phyloP scores from a whole-genome alignment of 805 yeast genomes.

The Priceomyces haplophilus region DNA sequence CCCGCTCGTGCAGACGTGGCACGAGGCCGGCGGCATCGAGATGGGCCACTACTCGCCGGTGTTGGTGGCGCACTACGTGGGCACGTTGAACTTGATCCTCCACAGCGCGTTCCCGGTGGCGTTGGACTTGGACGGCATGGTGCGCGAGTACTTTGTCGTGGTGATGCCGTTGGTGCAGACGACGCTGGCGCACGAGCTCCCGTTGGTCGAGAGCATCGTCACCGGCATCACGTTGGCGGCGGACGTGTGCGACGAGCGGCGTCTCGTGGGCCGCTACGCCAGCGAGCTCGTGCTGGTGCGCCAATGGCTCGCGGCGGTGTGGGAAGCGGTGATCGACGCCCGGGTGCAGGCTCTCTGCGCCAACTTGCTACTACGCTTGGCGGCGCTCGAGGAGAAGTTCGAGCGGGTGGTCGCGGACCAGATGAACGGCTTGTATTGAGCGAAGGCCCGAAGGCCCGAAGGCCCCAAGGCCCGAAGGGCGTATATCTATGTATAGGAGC shows the following conservation, averaged over 20 bases:
- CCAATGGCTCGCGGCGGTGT: constrained; percentile 24
- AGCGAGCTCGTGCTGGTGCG: constrained; percentile 21
- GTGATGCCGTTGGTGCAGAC: constrained; percentile 19
- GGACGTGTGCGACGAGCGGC: constrained; percentile 31
- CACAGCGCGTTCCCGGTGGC: constrained; percentile 58
- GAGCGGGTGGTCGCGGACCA: constrained; percentile 32
- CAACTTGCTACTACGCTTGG: constrained; percentile 33
- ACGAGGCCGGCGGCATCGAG: constrained; percentile 43
- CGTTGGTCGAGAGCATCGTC: constrained; percentile 34
- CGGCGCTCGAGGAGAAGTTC: constrained; percentile 19
- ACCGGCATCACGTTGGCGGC: constrained; percentile 36
- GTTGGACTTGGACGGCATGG: constrained; percentile 52
- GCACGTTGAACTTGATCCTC: constrained; percentile 55
- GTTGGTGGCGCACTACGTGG: constrained; percentile 55
- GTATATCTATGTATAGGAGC: no score
- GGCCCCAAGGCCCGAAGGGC: no score
- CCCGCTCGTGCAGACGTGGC: constrained; percentile 55
- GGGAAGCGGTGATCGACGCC: constrained; percentile 38
- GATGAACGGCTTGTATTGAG: constrained; percentile 24
- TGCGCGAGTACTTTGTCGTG: constrained; percentile 47
- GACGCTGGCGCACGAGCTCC: constrained; percentile 26
- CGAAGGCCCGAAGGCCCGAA: no score
- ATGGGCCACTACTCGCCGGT: constrained; percentile 55
- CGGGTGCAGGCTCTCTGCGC: constrained; percentile 38
- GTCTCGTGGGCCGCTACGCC: constrained; percentile 19